Percentiles rank a stretch among this genome's conserved stretches.
These are phyloP conservation scores for Mycena alexandri DNA, from an alignment of 768 basidiomycete species.

Conservation along the genomic window DNA sequence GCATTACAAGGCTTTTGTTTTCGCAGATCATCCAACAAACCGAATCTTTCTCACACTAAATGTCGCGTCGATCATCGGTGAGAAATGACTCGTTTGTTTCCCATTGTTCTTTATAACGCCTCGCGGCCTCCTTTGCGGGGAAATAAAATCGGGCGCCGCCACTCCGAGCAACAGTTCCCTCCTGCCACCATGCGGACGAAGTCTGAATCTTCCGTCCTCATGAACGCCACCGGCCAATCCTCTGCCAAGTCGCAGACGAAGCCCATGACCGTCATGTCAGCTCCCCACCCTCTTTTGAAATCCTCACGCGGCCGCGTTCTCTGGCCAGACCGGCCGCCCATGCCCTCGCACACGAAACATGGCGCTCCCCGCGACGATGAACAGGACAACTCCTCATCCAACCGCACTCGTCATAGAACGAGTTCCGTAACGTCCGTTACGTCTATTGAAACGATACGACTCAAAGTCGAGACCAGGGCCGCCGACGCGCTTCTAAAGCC, in stretches of 20 bases:
- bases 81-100: slow-evolving; percentile 29
- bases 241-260: slow-evolving; percentile 24
- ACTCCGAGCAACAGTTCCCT: background rate
- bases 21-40: background rate
- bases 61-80: slow-evolving; percentile 8
- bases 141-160: too few species aligned
- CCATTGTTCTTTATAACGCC: slow-evolving; percentile 31
- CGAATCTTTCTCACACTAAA: slow-evolving; percentile 6
- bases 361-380: background rate
- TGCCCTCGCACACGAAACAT: slow-evolving; percentile 4
- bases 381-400: background rate
- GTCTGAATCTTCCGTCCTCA: slow-evolving; percentile 23
- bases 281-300: slow-evolving; percentile 35
- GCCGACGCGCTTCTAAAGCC: slow-evolving; percentile 33
- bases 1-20: background rate
- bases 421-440: slow-evolving; percentile 34
- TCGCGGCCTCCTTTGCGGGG: background rate
- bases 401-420: slow-evolving; percentile 32
- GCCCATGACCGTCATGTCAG: slow-evolving; percentile 25
- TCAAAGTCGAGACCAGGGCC: slow-evolving; percentile 12
- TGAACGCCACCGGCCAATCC: slow-evolving; percentile 15
- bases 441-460: slow-evolving; percentile 37
- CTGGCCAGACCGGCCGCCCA: slow-evolving; percentile 29
- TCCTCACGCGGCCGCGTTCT: slow-evolving; percentile 35
- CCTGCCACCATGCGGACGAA: slow-evolving; percentile 22